Conservation (phyloP, 306 rosid species). For the Hippophae rhamnoides region DNA sequence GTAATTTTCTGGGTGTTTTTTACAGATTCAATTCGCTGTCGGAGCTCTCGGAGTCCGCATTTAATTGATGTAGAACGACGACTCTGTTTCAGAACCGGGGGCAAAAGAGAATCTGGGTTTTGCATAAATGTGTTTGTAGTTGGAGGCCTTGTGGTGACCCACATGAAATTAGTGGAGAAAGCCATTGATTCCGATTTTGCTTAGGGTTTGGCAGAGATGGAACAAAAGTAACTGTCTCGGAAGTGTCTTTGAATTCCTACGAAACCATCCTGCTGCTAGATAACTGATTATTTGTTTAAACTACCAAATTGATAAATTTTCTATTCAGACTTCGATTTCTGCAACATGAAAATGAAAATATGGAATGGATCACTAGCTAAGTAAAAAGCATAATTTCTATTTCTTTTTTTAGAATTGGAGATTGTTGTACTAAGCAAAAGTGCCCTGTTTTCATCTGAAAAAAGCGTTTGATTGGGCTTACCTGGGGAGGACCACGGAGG, state of each 20-base stretch:
- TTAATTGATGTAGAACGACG: slow-evolving; percentile 17
- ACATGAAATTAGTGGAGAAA: slow-evolving; percentile 6
- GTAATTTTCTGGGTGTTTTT: slow-evolving; percentile 58
- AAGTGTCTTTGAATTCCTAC: not conserved
- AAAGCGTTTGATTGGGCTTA: too few species aligned
- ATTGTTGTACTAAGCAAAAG: too few species aligned
- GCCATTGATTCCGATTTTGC: slow-evolving; percentile 13
- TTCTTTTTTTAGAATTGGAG: too few species aligned
- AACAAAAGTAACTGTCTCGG: not conserved
- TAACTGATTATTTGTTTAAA: not conserved
- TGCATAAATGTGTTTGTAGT: slow-evolving; percentile 16
- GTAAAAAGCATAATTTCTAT: too few species aligned
- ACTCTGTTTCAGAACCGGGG: not conserved
- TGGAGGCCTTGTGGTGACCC: slow-evolving; percentile 24
- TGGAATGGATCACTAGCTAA: too few species aligned
- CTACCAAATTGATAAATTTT: not conserved
- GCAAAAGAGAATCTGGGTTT: slow-evolving; percentile 14
- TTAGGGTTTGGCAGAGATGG: slow-evolving; percentile 9
- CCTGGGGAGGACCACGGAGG: too few species aligned
- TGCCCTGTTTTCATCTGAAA: too few species aligned
- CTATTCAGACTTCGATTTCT: not conserved
- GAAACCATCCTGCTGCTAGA: not conserved
- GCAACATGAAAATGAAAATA: too few species aligned
- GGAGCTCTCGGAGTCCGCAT: slow-evolving; percentile 45
- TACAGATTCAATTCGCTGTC: slow-evolving; percentile 41